A percentile compares a stretch with the other conserved stretches of the same genome.
phyloP scores from a whole-genome alignment of 192 early-diverging fungal genomes.

The Linnemannia zychae region DNA sequence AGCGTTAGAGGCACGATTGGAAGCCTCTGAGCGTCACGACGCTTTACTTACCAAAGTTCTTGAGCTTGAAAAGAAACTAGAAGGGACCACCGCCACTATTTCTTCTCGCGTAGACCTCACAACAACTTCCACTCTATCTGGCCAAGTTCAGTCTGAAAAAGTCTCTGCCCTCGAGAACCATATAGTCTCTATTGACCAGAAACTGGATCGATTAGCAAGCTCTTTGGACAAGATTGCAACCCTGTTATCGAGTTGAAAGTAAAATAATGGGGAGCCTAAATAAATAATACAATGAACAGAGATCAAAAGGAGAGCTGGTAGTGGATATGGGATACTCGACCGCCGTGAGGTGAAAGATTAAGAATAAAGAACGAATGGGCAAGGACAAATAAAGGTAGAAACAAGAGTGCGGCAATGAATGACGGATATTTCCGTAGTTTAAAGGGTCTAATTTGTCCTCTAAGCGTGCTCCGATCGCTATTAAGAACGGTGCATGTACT shows the following conservation, averaged over 20 bases:
- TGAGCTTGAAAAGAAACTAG: conserved; percentile 27
- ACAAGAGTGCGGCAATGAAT: no score
- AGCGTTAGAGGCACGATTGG: conserved; percentile 23
- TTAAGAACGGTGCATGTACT: no score
- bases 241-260: conserved; percentile 12
- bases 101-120: background rate
- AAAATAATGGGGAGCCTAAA: background rate
- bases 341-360: no score
- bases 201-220: conserved; percentile 17
- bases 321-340: no score
- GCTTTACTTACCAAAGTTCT: conserved; percentile 22
- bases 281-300: background rate
- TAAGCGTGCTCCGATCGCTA: no score
- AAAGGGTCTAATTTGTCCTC: no score
- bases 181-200: conserved; percentile 17
- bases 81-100: background rate
- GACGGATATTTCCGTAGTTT: no score
- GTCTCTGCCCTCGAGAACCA: conserved; percentile 5
- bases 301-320: no score
- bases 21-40: conserved; percentile 21
- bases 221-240: conserved; percentile 23
- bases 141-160: conserved; percentile 8
- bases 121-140: background rate
- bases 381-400: no score
- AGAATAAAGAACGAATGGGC: no score